These are phyloP conservation scores for Chloranthus sessilifolius DNA, from an alignment of 164 flowering plant species.

Conservation along the genomic window DNA sequence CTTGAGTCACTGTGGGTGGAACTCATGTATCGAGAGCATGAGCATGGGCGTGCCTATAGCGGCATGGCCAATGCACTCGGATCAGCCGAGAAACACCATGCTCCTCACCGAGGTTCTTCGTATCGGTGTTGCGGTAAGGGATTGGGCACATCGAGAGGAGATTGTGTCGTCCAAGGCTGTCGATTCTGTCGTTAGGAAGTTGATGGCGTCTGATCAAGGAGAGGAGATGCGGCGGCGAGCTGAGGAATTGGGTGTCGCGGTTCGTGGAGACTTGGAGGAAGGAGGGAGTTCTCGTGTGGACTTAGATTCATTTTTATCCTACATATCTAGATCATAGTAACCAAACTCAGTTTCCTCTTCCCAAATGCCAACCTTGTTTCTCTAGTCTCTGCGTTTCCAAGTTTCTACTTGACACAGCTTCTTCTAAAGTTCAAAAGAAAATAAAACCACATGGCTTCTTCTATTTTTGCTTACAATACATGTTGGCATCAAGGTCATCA, in stretches of 20 bases:
- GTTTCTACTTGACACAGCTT: too few relatives aligned
- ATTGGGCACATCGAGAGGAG: background rate
- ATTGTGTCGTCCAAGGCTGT: background rate
- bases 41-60: slow-evolving; percentile 48
- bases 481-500: too few relatives aligned
- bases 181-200: background rate
- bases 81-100: slow-evolving; percentile 53
- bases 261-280: background rate
- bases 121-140: slow-evolving; percentile 3
- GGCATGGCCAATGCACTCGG: slow-evolving; percentile 78
- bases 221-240: background rate
- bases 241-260: background rate
- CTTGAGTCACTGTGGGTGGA: slow-evolving; percentile 57
- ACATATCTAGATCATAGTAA: slow-evolving; percentile 1
- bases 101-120: slow-evolving; percentile 23
- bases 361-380: too few relatives aligned
- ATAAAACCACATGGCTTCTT: too few relatives aligned
- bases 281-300: background rate
- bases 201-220: slow-evolving; percentile 3
- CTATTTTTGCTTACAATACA: too few relatives aligned
- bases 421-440: too few relatives aligned
- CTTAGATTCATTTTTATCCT: background rate
- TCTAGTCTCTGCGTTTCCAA: too few relatives aligned
- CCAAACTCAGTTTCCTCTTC: too few relatives aligned
- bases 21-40: slow-evolving; percentile 45